Evolutionary conservation across 2,329 filamentous ascomycete species (phyloP).

Genomic region (Microdochium trichocladiopsis): DNA sequence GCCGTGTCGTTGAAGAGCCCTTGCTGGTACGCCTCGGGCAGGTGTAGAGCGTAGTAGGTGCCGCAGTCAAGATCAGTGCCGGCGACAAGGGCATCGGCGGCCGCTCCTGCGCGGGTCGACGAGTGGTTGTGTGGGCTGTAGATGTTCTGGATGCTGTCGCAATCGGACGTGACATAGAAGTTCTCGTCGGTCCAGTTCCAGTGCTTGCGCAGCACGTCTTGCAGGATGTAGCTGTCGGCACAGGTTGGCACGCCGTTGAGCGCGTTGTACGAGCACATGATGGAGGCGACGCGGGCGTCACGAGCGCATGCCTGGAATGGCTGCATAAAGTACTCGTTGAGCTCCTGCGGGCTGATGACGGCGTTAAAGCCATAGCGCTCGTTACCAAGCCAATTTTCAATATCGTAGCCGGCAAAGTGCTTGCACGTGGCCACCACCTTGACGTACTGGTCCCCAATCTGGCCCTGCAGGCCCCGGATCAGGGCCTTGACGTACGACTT

Average conservation of each 20-base stretch:
- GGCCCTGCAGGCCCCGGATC: conserved; percentile 43
- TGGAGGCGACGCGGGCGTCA: conserved; percentile 45
- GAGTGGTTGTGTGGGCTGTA: conserved; percentile 32
- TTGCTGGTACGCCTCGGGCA: conserved; percentile 18
- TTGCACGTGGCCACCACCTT: conserved; percentile 50
- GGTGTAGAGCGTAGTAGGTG: conserved; percentile 16
- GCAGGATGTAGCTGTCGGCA: conserved; percentile 53
- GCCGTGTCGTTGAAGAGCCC: conserved; percentile 16
- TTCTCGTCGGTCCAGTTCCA: conserved; percentile 57
- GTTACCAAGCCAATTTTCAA: conserved; percentile 36
- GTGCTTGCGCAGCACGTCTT: conserved; percentile 56
- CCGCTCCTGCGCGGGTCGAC: conserved; percentile 19
- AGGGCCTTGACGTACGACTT: conserved; percentile 42
- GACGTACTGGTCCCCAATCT: conserved; percentile 12
- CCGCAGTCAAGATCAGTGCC: conserved; percentile 27
- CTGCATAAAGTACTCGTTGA: conserved; percentile 61
- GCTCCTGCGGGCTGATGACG: conserved; percentile 50
- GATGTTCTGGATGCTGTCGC: conserved; percentile 54
- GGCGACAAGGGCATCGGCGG: conserved; percentile 22
- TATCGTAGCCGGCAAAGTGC: conserved; percentile 50
- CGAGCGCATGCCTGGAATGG: conserved; percentile 56
- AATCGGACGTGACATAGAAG: conserved; percentile 59
- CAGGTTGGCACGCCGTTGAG: conserved; percentile 61
- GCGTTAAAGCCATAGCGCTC: conserved; percentile 47
- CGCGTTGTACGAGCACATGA: conserved; percentile 58